Conservation (phyloP, 116 monocot species). For the Trichopus zeylanicus region DNA sequence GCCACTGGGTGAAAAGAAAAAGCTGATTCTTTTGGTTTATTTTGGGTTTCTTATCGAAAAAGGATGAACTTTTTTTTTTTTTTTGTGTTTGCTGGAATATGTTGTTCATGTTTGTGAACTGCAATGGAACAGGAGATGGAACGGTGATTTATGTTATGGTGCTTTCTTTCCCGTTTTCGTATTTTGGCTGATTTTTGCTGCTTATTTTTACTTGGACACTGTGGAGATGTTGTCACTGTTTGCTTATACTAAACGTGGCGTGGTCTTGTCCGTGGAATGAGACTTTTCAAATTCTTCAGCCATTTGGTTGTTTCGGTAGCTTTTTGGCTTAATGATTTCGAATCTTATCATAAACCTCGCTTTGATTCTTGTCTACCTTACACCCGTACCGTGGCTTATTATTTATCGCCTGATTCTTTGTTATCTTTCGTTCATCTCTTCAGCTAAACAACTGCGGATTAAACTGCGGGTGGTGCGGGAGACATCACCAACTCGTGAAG, state of each 20-base stretch:
- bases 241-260: not conserved
- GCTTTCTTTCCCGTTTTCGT: not conserved
- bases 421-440: not conserved
- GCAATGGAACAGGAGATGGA: too few species aligned
- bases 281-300: not conserved
- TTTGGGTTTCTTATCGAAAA: too few species aligned
- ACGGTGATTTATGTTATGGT: not conserved
- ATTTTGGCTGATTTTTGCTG: not conserved
- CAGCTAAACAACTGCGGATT: not conserved
- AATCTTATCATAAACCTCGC: not conserved
- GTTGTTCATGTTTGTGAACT: too few species aligned
- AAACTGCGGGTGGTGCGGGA: not conserved
- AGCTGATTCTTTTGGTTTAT: too few species aligned
- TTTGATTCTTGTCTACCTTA: not conserved
- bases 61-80: too few species aligned
- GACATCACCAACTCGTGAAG: not conserved
- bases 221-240: not conserved
- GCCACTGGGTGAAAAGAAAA: too few species aligned
- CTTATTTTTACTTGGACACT: not conserved
- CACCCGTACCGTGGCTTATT: not conserved
- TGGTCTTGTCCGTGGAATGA: not conserved
- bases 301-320: not conserved
- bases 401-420: not conserved
- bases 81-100: too few species aligned
- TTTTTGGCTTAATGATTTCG: not conserved